Percentiles rank a stretch among this genome's conserved stretches.
Evolutionary conservation across 2,329 filamentous ascomycete genomes (phyloP).

Genomic region (Sclerotinia nivalis): DNA sequence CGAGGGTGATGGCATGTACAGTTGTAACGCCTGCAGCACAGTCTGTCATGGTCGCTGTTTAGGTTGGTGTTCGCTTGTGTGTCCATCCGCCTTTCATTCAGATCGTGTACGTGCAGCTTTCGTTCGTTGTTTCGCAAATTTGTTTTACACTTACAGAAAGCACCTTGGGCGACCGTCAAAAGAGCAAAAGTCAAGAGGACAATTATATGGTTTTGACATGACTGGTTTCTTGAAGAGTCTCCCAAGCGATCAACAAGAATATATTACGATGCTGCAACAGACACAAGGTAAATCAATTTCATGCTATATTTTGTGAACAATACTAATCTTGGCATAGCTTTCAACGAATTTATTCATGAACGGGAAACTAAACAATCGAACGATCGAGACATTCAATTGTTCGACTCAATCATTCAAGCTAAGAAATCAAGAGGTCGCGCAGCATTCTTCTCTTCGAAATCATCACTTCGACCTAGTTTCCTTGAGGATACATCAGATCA

Average conservation of each 20-base stretch:
- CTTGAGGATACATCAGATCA: conserved; percentile 74
- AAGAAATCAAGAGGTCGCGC: conserved; percentile 67
- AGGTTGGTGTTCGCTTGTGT: conserved; percentile 63
- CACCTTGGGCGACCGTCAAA: conserved; percentile 59
- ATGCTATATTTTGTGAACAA: conserved; percentile 35
- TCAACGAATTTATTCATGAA: conserved; percentile 84
- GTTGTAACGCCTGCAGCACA: conserved; percentile 65
- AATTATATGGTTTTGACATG: conserved; percentile 65
- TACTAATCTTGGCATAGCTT: conserved; percentile 53
- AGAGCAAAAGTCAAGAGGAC: conserved; percentile 61
- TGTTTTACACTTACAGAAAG: conserved; percentile 67
- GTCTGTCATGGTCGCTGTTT: conserved; percentile 61
- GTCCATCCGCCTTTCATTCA: conserved; percentile 60
- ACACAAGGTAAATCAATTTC: conserved; percentile 57
- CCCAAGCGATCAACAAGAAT: conserved; percentile 66
- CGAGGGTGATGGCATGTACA: conserved; percentile 67
- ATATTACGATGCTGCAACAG: conserved; percentile 63
- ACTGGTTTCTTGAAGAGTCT: conserved; percentile 64
- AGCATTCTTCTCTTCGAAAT: conserved; percentile 49
- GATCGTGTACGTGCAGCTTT: conserved; percentile 65
- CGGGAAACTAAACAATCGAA: conserved; percentile 65
- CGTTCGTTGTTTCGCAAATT: conserved; percentile 64
- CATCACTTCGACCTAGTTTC: conserved; percentile 52
- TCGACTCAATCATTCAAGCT: conserved; percentile 81
- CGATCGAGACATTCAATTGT: conserved; percentile 69